phyloP scores from a whole-genome alignment of 2,329 filamentous ascomycete genomes.

The Coniosporium tulheliwenetii region DNA sequence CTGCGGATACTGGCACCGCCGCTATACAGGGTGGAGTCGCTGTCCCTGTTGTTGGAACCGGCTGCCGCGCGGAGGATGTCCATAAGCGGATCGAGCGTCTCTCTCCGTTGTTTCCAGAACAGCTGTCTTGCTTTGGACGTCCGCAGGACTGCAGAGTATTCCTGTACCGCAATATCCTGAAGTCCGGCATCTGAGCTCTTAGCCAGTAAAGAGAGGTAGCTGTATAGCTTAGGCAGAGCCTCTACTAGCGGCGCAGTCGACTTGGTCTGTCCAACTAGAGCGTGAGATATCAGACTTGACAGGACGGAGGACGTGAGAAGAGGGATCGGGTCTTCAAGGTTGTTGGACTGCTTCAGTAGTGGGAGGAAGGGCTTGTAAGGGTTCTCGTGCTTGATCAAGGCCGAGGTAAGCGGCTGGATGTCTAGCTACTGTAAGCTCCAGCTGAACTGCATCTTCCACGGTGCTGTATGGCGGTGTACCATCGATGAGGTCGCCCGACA shows the following conservation, averaged over 20 bases:
- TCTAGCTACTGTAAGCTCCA: slow-evolving; percentile 31
- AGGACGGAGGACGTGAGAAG: slow-evolving; percentile 81
- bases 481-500: slow-evolving; percentile 75
- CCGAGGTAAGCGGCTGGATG: slow-evolving; percentile 61
- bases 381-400: slow-evolving; percentile 55
- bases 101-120: slow-evolving; percentile 82
- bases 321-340: slow-evolving; percentile 74
- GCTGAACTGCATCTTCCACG: neutral
- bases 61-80: slow-evolving; percentile 64
- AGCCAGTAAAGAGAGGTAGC: slow-evolving; percentile 69
- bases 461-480: slow-evolving; percentile 32
- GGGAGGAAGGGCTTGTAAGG: slow-evolving; percentile 67
- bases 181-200: slow-evolving; percentile 77
- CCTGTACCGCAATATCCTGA: slow-evolving; percentile 89
- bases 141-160: slow-evolving; percentile 74
- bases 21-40: slow-evolving; percentile 42
- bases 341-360: slow-evolving; percentile 68
- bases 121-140: slow-evolving; percentile 57
- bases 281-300: slow-evolving; percentile 56
- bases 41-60: slow-evolving; percentile 54
- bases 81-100: slow-evolving; percentile 69
- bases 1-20: slow-evolving; percentile 41
- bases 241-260: slow-evolving; percentile 47
- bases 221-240: slow-evolving; percentile 68
- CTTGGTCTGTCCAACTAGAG: slow-evolving; percentile 45